Evolutionary conservation across 352 stramenopile species (phyloP).

Genomic region (Phytophthora tentaculata): DNA sequence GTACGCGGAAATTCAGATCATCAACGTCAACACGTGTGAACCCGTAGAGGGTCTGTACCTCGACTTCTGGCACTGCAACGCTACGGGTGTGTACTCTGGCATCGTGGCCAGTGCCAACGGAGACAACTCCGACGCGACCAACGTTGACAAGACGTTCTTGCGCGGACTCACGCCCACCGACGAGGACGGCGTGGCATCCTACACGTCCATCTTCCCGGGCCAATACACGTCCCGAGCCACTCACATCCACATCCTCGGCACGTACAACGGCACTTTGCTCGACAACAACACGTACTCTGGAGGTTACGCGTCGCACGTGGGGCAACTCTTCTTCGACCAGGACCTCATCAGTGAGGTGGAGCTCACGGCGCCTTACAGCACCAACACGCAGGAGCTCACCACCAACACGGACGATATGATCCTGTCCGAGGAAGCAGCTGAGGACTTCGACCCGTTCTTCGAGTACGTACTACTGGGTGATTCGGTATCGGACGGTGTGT

Average conservation of each 20-base stretch:
- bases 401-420: conserved; percentile 35
- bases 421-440: conserved; percentile 32
- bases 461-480: conserved; percentile 45
- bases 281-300: conserved; percentile 34
- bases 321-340: conserved; percentile 35
- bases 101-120: conserved; percentile 31
- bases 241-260: conserved; percentile 32
- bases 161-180: conserved; percentile 27
- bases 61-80: conserved; percentile 40
- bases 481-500: conserved; percentile 35
- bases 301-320: conserved; percentile 27
- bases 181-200: conserved; percentile 21
- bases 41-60: conserved; percentile 28
- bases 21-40: conserved; percentile 37
- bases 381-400: conserved; percentile 32
- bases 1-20: conserved; percentile 34
- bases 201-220: conserved; percentile 29
- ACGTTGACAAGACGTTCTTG: conserved; percentile 28
- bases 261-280: conserved; percentile 33
- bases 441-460: conserved; percentile 43
- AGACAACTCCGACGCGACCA: conserved; percentile 26
- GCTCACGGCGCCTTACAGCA: too few relatives aligned
- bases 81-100: conserved; percentile 33
- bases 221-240: conserved; percentile 32
- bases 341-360: conserved; percentile 31